A percentile compares a stretch with the other conserved stretches of the same genome.
Conservation (phyloP, 495 filamentous ascomycete genomes). For the Talaromyces proteolyticus region DNA sequence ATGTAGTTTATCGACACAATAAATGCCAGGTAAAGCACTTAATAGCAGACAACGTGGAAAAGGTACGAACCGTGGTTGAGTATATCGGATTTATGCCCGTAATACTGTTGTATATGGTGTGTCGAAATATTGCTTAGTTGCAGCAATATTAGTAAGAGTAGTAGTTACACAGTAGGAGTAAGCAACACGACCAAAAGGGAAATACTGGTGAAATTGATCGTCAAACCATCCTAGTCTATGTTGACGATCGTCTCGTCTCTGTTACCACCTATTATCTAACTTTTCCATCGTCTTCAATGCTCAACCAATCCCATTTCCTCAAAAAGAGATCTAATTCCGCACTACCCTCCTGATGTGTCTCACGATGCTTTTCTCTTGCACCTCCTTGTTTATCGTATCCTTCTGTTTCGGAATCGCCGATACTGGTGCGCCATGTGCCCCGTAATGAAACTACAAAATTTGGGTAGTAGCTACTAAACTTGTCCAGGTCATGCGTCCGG, state of each 20-base stretch:
- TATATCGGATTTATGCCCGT: no score
- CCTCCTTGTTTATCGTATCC: neutral
- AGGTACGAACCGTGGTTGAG: no score
- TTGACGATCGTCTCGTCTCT: no score
- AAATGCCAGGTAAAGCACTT: conserved; percentile 1
- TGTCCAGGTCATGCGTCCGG: conserved; percentile 2
- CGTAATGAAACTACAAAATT: conserved; percentile 8
- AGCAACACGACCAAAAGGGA: no score
- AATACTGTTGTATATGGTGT: no score
- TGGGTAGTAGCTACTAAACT: conserved; percentile 16
- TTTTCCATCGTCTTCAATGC: neutral
- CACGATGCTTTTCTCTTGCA: neutral
- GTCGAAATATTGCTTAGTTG: no score
- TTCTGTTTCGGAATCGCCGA: neutral
- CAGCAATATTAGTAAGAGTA: no score
- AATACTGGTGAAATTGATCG: no score
- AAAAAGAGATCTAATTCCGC: conserved; percentile 13
- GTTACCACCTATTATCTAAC: neutral
- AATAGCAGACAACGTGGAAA: no score
- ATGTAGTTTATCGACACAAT: neutral
- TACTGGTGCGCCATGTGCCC: neutral
- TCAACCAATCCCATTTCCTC: conserved; percentile 14
- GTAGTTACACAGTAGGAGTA: no score
- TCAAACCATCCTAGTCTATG: no score
- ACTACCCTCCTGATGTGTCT: neutral